These are phyloP conservation scores for Pyropia yezoensis DNA, from an alignment of 23 red algal genomes.

Conservation along the genomic window DNA sequence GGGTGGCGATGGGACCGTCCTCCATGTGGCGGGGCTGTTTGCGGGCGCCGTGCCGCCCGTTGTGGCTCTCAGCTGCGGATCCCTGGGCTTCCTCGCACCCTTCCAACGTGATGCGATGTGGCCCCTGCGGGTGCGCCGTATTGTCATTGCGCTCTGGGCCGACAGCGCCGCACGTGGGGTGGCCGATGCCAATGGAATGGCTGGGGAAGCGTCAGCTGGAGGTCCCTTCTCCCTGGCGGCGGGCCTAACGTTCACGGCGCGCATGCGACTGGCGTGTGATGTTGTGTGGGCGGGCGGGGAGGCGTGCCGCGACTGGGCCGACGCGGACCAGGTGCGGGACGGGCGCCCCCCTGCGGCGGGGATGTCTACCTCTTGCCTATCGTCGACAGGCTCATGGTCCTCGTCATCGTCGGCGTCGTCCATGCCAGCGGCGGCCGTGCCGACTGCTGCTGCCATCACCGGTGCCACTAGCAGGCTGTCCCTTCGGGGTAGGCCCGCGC, in stretches of 20 bases:
- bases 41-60: conserved; percentile 60
- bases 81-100: conserved; percentile 74
- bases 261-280: conserved; percentile 72
- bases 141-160: too few relatives aligned
- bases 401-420: conserved; percentile 13
- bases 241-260: conserved; percentile 39
- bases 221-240: too few relatives aligned
- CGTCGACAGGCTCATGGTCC: neutral
- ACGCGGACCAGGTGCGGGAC: neutral
- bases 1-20: conserved; percentile 89
- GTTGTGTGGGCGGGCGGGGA: conserved; percentile 14
- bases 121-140: too few relatives aligned
- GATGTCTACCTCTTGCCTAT: too few relatives aligned
- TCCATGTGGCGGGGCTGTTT: conserved; percentile 64
- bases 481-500: neutral
- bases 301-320: neutral
- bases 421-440: neutral
- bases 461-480: neutral
- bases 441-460: neutral
- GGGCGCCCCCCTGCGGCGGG: too few relatives aligned
- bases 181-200: conserved; percentile 13
- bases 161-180: too few relatives aligned
- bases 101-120: conserved; percentile 11
- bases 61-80: conserved; percentile 77
- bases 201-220: neutral